Evolutionary conservation across 768 basidiomycete species (phyloP).

Genomic region (Rhodosporidiobolus sp.): DNA sequence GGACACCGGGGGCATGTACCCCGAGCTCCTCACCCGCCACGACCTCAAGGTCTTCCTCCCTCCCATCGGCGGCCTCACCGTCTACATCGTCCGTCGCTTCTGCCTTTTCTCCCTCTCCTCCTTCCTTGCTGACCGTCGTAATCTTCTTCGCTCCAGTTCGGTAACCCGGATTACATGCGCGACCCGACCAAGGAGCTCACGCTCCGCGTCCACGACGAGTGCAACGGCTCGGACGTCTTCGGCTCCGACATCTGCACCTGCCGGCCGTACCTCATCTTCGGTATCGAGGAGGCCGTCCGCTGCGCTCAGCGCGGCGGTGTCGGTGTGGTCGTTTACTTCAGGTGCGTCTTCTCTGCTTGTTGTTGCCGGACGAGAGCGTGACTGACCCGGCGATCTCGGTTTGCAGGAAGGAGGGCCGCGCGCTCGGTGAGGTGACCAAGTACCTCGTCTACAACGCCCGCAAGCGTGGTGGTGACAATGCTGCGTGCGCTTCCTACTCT

Average conservation of each 20-base stretch:
- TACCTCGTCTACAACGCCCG: conserved; percentile 81
- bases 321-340: conserved; percentile 88
- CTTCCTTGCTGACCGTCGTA: conserved; percentile 26
- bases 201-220: conserved; percentile 89
- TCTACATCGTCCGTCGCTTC: conserved; percentile 70
- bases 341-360: conserved; percentile 45
- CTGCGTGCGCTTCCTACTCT: conserved; percentile 46
- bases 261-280: conserved; percentile 85
- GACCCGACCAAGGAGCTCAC: conserved; percentile 78
- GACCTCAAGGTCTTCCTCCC: conserved; percentile 95
- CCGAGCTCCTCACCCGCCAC: conserved; percentile 82
- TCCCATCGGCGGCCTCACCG: conserved; percentile 85
- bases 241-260: conserved; percentile 78
- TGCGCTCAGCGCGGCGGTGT: conserved; percentile 80
- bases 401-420: conserved; percentile 74
- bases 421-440: conserved; percentile 67
- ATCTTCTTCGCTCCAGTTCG: conserved; percentile 59
- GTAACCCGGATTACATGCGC: conserved; percentile 71
- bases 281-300: conserved; percentile 88
- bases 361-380: too few species aligned
- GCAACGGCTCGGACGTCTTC: conserved; percentile 94
- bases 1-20: conserved; percentile 76
- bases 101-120: not conserved
- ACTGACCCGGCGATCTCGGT: conserved; percentile 18
- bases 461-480: conserved; percentile 88